A percentile compares a stretch with the other conserved stretches of the same genome.
Evolutionary conservation across 495 filamentous ascomycete species (phyloP).

Genomic region (Margaritispora aquatica): DNA sequence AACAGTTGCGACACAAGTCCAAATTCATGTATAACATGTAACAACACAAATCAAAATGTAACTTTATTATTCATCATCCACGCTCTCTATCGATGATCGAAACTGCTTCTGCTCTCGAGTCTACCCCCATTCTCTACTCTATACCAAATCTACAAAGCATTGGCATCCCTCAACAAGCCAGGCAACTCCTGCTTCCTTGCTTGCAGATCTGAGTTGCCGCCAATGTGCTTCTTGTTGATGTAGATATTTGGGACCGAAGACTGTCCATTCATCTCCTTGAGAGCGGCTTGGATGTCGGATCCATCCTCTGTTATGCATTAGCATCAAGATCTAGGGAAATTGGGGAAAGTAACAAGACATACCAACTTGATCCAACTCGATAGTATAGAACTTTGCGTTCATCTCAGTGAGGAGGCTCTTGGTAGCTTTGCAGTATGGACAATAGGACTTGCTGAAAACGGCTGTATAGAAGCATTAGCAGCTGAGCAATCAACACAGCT

Average conservation of each 20-base stretch:
- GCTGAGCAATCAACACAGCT: background rate
- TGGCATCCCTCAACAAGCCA: conserved; percentile 55
- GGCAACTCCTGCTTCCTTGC: conserved; percentile 50
- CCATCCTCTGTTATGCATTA: conserved; percentile 59
- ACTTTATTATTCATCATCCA: background rate
- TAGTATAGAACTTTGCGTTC: conserved; percentile 63
- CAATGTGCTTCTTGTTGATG: conserved; percentile 85
- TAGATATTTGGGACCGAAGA: conserved; percentile 92
- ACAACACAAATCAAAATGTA: conserved; percentile 1
- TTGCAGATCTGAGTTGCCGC: conserved; percentile 94
- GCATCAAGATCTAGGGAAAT: background rate
- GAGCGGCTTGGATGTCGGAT: conserved; percentile 72
- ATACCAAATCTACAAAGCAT: conserved; percentile 50
- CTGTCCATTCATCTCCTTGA: conserved; percentile 74
- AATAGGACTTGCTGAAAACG: conserved; percentile 94
- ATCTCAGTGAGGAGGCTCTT: conserved; percentile 64
- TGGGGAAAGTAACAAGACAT: conserved; percentile 33
- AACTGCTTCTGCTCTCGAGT: too few species aligned
- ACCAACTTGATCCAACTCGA: conserved; percentile 86
- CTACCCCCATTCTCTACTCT: background rate
- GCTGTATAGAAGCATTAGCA: conserved; percentile 43
- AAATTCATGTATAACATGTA: conserved; percentile 42
- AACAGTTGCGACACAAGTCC: conserved; percentile 73
- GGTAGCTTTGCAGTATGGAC: conserved; percentile 84
- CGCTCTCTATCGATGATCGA: background rate